A percentile compares a stretch with the other conserved stretches of the same genome.
Conservation (phyloP, 192 early-diverging fungal species). For the Martensiomyces pterosporus region DNA sequence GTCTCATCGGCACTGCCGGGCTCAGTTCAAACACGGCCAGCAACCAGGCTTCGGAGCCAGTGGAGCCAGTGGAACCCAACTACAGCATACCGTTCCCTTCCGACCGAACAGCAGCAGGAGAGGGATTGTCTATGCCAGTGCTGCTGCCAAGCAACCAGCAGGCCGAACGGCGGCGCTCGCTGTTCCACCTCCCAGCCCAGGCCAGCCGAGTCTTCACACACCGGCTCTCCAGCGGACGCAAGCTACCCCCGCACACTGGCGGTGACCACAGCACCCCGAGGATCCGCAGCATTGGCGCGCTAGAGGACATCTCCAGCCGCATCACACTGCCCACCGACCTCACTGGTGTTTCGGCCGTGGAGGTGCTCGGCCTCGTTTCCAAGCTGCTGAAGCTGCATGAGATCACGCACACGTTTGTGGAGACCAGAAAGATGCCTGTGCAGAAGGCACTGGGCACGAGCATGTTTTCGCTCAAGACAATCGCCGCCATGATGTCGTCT, state of each 20-base stretch:
- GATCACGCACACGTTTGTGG: constrained; percentile 41
- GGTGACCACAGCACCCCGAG: too few species aligned
- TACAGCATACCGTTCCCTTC: too few species aligned
- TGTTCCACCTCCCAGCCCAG: neutral
- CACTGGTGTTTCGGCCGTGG: neutral
- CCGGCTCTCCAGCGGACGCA: too few species aligned
- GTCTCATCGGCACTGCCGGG: too few species aligned
- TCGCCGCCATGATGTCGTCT: constrained; percentile 17
- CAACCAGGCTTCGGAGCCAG: too few species aligned
- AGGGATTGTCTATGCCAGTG: neutral
- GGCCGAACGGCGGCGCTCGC: neutral
- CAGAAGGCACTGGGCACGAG: constrained; percentile 17
- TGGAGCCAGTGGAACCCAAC: too few species aligned
- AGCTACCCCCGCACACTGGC: neutral
- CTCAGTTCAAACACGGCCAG: too few species aligned
- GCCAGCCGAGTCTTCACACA: too few species aligned
- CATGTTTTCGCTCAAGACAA: constrained; percentile 26
- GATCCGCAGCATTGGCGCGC: constrained; percentile 12
- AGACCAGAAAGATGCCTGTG: constrained; percentile 23
- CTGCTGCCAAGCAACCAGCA: neutral
- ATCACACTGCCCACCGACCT: constrained; percentile 29
- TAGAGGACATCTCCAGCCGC: constrained; percentile 12
- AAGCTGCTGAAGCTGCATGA: constrained; percentile 26
- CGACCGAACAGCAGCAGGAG: too few species aligned
- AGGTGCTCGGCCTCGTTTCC: constrained; percentile 23